phyloP scores from a whole-genome alignment of 257 asterid species.

The Oldenlandia corymbosa region DNA sequence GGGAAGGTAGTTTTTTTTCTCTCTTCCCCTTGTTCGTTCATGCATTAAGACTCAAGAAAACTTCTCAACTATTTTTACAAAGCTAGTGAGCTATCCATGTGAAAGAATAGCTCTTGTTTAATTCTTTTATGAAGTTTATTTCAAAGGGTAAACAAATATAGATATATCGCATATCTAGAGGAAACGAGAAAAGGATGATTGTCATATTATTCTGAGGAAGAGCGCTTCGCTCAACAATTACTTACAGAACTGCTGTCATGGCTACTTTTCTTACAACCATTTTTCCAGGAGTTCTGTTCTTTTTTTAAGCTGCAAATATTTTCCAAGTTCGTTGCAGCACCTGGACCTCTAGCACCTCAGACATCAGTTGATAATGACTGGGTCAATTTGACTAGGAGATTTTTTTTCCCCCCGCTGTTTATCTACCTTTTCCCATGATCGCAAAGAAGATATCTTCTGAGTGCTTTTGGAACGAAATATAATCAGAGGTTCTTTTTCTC shows the following conservation, averaged over 20 bases:
- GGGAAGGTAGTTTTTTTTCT: constrained; percentile 66
- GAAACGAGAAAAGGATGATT: no score
- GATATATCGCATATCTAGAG: no score
- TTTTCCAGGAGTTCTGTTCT: not conserved
- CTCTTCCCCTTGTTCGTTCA: not conserved
- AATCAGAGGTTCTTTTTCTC: not conserved
- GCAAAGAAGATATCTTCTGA: not conserved
- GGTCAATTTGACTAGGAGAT: not conserved
- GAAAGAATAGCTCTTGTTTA: not conserved
- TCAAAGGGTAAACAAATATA: not conserved
- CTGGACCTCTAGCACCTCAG: not conserved
- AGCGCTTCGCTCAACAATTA: no score
- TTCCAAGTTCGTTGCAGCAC: not conserved
- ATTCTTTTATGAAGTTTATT: not conserved
- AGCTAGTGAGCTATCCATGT: not conserved
- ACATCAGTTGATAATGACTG: not conserved
- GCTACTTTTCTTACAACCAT: not conserved
- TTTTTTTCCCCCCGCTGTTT: not conserved
- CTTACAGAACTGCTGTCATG: not conserved
- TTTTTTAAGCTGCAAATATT: not conserved
- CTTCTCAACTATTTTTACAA: not conserved
- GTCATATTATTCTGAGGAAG: no score
- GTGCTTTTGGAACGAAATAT: not conserved
- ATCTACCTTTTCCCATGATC: not conserved
- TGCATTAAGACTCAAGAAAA: not conserved